Evolutionary conservation across 2,329 filamentous ascomycete species (phyloP), one percentile per base, ranked within the genome.

Genomic region (Colletotrichum lupini): DNA sequence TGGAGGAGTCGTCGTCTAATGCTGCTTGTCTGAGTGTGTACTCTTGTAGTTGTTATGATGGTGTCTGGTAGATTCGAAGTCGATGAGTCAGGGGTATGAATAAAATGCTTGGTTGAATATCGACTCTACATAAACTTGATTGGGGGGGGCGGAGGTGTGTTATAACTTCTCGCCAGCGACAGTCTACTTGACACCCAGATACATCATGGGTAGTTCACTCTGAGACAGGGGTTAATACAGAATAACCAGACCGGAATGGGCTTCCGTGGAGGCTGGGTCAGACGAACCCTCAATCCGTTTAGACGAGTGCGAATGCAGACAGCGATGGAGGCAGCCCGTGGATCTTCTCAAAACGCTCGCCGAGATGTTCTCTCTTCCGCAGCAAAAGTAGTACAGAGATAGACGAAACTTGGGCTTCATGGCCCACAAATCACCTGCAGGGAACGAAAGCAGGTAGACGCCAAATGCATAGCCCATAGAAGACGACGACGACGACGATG

Each of bases 231-330:
- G 8, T 16, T 1, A 6, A 19, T n/a, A 7, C 7, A 24, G 19
- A 7, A 14, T 12, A 32, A 35, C 16, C 52, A 56, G 28, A 46
- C 9, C 37, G 37, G 46, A 32, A 56, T 42, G 9, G 32, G 14
- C 24, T 42, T 42, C 5, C 56, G 22, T 26, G 11, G 55, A 14
- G 42, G 8, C 42, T 9, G 22, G 12, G 56, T 46, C 49, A 56
- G 68, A 70, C 61, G 30, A 46, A 16, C 37, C 2, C 37, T 16
- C 37, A 42, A 16, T 2, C 56, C 26, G 19, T 14, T 22, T 55
- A 46, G 61, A 49, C 55, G 68, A 71, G 57, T 67, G 62, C 42
- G 67, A 28, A 49, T 37, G 35, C 12, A 30, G 30, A 9, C 11
- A 57, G 26, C 9, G 22, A 55, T 22, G 22, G 60, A 42, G 30